Evolutionary conservation across 129 eudicot species (phyloP).

Genomic region (Pulicaria dysenterica): DNA sequence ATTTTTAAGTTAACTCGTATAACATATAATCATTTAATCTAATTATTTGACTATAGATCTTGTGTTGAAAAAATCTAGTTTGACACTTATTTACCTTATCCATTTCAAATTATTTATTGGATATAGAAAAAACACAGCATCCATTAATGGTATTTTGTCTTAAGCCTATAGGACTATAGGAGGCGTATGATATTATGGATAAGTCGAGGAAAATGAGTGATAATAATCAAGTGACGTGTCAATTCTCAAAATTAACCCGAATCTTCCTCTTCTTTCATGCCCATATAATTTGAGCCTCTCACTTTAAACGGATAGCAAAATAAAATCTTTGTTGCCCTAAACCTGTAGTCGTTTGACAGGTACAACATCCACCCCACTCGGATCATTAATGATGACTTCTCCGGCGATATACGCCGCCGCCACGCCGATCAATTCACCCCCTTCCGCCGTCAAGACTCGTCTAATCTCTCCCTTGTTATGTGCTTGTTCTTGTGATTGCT

Average conservation of each 20-base stretch:
- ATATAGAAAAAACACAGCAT: too few species aligned
- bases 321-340: not conserved
- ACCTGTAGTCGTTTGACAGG: not conserved
- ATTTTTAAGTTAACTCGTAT: too few species aligned
- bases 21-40: too few species aligned
- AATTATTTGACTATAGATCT: too few species aligned
- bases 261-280: not conserved
- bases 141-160: too few species aligned
- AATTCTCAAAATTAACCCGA: not conserved
- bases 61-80: too few species aligned
- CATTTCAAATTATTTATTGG: too few species aligned
- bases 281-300: not conserved
- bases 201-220: not conserved
- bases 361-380: conserved; percentile 14
- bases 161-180: too few species aligned
- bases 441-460: not conserved
- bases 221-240: conserved; percentile 12
- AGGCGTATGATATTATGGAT: not conserved
- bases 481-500: conserved; percentile 16
- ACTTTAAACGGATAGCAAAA: not conserved
- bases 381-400: conserved; percentile 39
- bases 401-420: conserved; percentile 39
- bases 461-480: conserved; percentile 4
- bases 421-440: conserved; percentile 13
- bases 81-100: too few species aligned